Base-by-base conservation (phyloP, 2,329 filamentous ascomycete genomes). In the Phialophora tarda region DNA sequence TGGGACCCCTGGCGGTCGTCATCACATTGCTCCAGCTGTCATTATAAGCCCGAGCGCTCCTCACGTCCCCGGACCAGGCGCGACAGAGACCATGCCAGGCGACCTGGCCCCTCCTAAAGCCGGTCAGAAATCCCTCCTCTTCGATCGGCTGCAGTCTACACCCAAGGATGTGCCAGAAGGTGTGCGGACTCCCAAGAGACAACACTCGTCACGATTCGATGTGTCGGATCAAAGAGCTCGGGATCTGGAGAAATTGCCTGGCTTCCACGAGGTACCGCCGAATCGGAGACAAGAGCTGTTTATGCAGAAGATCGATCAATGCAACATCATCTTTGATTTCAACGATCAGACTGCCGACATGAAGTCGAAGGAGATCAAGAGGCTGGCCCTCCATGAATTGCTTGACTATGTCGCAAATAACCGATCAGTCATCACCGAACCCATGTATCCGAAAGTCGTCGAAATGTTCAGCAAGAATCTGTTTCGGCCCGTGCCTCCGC, bases 301-400 rank as follows among this genome's bases (percentile, higher is more conserved):
- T 81, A 97, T 99, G 93, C 93, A 98, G 77, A 99, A 99, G 85
- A 95, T 99, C 73, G 95, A 98, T 75, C 95, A 99, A 79, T 99
- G 95, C 84, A 99, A 99, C 77, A 96, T 99, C 82, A 99, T 99
- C 75, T 99, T 99, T 77, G 95, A 99, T 82, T 99, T 99, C 82
- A 99, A 98, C 78, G 95, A 99, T 79, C 92, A 94, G 57, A 96
- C 92, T 71, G 93, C 90, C 72, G 95, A 99, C 77, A 98, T 99
- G 93, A 99, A 99, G 80, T 97, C 94, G 56, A 99, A 99, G 83
- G 95, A 99, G 81, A 98, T 99, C 85, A 99, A 99, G 84, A 88
- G 95, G 75, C 83, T 99, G 72, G 95, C 95, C 50, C 85, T 99
- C 53, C 95, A 99, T 77, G 95, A 99, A 78, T 84, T 99, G 69